Base-by-base conservation (phyloP, 805 yeast genomes). In the Myxozyma kluyveri region DNA sequence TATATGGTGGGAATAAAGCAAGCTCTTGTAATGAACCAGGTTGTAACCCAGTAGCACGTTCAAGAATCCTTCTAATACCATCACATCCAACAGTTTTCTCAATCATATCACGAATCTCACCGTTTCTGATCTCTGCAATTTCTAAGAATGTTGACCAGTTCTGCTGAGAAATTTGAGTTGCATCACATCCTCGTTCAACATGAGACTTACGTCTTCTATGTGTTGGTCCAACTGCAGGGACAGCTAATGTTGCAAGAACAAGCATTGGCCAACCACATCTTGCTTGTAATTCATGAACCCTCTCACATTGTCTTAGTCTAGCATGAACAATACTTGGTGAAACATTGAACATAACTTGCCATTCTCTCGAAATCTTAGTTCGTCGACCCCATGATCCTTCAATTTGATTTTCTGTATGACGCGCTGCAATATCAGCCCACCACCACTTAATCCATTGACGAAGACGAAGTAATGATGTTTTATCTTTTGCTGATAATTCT, bases 381-480 rank as follows among this genome's bases (percentile, higher is more conserved):
- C 60, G 57, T 17, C 48, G 43, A 10, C 59, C 59, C 59, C 59
- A 54, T 5, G 57, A 33, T 10, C 56, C 59, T 14, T 47, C 29
- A 9, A 54, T 33, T 32, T 54, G 59, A 36, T 52, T 54, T 40
- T 52, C 61, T 14, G 40, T 19, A 17, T 53, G 57, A 21, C 52
- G 48, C n/a, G 58, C 61, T 2, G 57, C 61, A 19, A 57, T 46
- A 31, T 59, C 57, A 1, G 62, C 55, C 62, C 62, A 59, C 62
- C 62, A 59, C 62, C 62, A 59, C 41, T 58, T 59, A 27, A 59
- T 18, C 62, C 62, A 59, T 32, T 55, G 60, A 17, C 56, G 59
- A 3, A 59, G 51, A 7, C 62, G 49, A 27, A 45, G 18, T 10
- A 59, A 26, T 21, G 45, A 36, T 21, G 48, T 47, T 9, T 45